These are phyloP conservation scores for Gossypium anomalum DNA, from an alignment of 345 rosid species.

Conservation along the genomic window DNA sequence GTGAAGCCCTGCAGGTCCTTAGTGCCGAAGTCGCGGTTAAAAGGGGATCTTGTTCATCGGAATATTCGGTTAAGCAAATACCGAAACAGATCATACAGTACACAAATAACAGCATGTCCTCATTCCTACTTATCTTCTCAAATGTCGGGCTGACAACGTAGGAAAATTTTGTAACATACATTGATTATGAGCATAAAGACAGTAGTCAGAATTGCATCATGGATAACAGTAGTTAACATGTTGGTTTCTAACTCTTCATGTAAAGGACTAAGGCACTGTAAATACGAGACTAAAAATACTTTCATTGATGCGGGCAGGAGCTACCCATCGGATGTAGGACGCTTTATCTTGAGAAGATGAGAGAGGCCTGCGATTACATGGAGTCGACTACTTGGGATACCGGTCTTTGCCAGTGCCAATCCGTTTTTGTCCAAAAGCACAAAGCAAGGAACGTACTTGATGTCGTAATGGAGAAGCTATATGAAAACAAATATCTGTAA, in stretches of 20 bases:
- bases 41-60: not conserved
- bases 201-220: not conserved
- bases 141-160: not conserved
- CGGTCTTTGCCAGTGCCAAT: conserved; percentile 75
- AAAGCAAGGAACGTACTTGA: conserved; percentile 88
- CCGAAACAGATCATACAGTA: not conserved
- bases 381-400: conserved; percentile 76
- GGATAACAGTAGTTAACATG: not conserved
- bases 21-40: not conserved
- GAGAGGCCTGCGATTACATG: conserved; percentile 91
- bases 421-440: conserved; percentile 83
- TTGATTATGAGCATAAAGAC: not conserved
- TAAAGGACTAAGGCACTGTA: not conserved
- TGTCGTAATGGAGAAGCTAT: conserved; percentile 90
- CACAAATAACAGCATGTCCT: not conserved
- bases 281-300: no score
- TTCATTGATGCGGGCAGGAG: not conserved
- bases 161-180: not conserved
- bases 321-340: conserved; percentile 18
- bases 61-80: not conserved
- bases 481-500: conserved; percentile 3
- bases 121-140: not conserved
- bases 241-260: not conserved
- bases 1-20: not conserved
- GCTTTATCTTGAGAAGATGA: conserved; percentile 78